Evolutionary conservation across 2,329 filamentous ascomycete species (phyloP), one percentile per base, ranked within the genome.

Genomic region (Lasiodiplodia hormozganensis): DNA sequence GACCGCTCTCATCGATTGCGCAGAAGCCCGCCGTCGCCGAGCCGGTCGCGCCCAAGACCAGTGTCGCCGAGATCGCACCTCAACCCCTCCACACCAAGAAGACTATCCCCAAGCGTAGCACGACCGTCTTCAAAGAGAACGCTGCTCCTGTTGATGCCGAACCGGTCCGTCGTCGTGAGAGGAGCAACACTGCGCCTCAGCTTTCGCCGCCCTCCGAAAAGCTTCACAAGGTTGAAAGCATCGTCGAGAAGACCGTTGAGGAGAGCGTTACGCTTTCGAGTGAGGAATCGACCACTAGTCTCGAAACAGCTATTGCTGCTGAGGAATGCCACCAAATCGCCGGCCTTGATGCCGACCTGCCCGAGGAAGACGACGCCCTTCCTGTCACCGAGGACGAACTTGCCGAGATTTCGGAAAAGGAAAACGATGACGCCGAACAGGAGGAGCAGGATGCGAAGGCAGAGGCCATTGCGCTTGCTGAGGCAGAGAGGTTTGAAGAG

Each of bases 401-500:
- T 16, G 65, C 71, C 18, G 73, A 77, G 25, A 65, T 67, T 18
- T 71, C 81, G 10, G 78, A 81, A 69, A 73, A 78, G 65, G 75
- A 80, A 58, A 76, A 77, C 11, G 74, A 74, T 67, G 74, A 73
- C 18, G 70, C 78, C 8, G 79, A 81, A 64, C 74, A 76, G 53
- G 77, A 79, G 47, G 76, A 76, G 65, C 77, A 78, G 1, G 76
- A 79, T 66, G 69, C 79, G 38, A 75, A 76, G 52, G 74, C 49
- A 4, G 52, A 80, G 69, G 47, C 73, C 2, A 70, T 71, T 18
- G 68, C 52, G 16, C 54, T 72, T n/a, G 65, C 64, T 21, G 57
- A 53, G 14, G 69, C 66, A 31, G 72, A 75, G 8, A 88, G 90
- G 72, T 80, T 85, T 0, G 90, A 93, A 73, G 91, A 94, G 76